A percentile compares a stretch with the other conserved stretches of the same genome.
Evolutionary conservation across 352 stramenopile genomes (phyloP).

Genomic region (Thalassiosira exigua): DNA sequence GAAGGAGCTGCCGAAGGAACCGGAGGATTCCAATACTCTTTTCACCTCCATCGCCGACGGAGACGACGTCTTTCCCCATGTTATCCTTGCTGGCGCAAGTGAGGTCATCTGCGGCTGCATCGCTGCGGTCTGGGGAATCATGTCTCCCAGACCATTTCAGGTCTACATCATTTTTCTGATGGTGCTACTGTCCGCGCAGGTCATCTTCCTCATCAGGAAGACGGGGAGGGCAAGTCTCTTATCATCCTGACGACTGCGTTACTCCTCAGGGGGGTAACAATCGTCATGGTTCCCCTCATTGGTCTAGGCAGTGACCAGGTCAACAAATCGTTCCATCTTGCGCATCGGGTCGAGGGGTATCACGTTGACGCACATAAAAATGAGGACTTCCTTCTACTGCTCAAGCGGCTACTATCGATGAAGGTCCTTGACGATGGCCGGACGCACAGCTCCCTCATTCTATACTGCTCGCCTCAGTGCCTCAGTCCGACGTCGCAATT

Average conservation of each 20-base stretch:
- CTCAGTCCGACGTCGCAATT: not conserved
- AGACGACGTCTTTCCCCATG: not conserved
- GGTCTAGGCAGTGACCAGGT: slow-evolving; percentile 32
- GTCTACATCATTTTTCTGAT: not conserved
- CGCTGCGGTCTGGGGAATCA: not conserved
- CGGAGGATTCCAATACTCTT: no score
- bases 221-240: slow-evolving; percentile 31
- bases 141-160: not conserved
- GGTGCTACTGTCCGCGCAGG: not conserved
- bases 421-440: not conserved
- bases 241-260: slow-evolving; percentile 7
- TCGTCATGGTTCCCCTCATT: slow-evolving; percentile 24
- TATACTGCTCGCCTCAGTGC: slow-evolving; percentile 40
- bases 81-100: not conserved
- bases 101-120: not conserved
- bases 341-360: slow-evolving; percentile 16
- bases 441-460: slow-evolving; percentile 3
- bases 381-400: not conserved
- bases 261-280: slow-evolving; percentile 15
- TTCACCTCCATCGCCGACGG: no score
- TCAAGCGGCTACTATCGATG: not conserved
- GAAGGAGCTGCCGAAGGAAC: no score
- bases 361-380: slow-evolving; percentile 31
- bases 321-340: slow-evolving; percentile 4
- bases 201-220: slow-evolving; percentile 29